phyloP scores from a whole-genome alignment of 306 rosid genomes.

The Acmispon strigosus region DNA sequence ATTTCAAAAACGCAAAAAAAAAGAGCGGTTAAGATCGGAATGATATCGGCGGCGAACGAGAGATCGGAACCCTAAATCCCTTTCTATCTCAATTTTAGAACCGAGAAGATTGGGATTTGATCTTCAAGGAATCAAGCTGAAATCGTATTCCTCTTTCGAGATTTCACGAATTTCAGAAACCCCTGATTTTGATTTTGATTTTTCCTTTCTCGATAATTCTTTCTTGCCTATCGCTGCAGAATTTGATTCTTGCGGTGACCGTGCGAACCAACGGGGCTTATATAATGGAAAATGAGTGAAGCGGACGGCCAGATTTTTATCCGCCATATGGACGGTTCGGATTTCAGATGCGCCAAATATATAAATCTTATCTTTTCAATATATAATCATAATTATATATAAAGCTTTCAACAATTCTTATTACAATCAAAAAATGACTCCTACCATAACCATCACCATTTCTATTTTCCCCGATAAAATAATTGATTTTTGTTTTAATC shows the following conservation, averaged over 20 bases:
- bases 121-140: not conserved
- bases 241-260: not conserved
- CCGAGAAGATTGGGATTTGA: slow-evolving; percentile 9
- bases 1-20: not conserved
- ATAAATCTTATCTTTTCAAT: too few relatives aligned
- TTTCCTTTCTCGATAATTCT: slow-evolving; percentile 7
- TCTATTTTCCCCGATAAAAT: too few relatives aligned
- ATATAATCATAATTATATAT: too few relatives aligned
- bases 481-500: too few relatives aligned
- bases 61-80: slow-evolving; percentile 38
- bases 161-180: slow-evolving; percentile 16
- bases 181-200: not conserved
- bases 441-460: too few relatives aligned
- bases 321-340: not conserved
- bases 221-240: not conserved
- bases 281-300: slow-evolving; percentile 5
- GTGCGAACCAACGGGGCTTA: not conserved
- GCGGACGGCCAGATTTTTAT: slow-evolving; percentile 4
- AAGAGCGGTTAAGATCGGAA: not conserved
- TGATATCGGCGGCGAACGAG: slow-evolving; percentile 4
- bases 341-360: slow-evolving; percentile 5
- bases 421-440: too few relatives aligned
- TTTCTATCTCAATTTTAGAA: not conserved
- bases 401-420: too few relatives aligned
- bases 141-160: not conserved